Conservation (phyloP, 1,284 basidiomycete species). For the Heliocybe sulcata region DNA sequence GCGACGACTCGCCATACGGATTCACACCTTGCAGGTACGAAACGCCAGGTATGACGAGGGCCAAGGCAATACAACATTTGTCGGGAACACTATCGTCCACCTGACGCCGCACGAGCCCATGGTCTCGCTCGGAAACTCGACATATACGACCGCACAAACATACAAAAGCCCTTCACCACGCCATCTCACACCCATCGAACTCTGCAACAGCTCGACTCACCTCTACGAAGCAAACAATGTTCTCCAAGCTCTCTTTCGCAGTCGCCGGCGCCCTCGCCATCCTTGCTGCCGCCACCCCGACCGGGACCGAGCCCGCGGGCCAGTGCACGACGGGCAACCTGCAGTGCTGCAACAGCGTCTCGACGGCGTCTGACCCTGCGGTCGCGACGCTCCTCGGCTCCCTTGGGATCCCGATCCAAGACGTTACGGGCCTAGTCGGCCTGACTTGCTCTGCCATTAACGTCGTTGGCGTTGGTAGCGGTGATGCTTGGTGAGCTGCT, state of each 20-base stretch:
- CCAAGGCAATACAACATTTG: too few species aligned
- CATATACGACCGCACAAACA: background rate
- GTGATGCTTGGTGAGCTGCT: slow-evolving; percentile 18
- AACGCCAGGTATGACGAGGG: too few species aligned
- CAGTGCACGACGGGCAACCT: background rate
- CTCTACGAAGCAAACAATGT: background rate
- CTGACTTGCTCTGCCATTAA: slow-evolving; percentile 19
- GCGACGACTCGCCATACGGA: too few species aligned
- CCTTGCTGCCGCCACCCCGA: slow-evolving; percentile 3
- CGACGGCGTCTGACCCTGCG: background rate
- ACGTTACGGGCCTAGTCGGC: slow-evolving; percentile 19
- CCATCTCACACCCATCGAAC: background rate
- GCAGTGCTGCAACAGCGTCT: slow-evolving; percentile 2
- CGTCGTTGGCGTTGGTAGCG: slow-evolving; percentile 5
- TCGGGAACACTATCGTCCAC: too few species aligned
- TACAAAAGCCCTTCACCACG: background rate
- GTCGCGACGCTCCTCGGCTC: slow-evolving; percentile 15
- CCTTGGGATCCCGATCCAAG: slow-evolving; percentile 18
- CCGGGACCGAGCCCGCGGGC: slow-evolving; percentile 1
- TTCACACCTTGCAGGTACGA: too few species aligned
- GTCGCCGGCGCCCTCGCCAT: background rate
- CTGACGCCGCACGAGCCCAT: too few species aligned
- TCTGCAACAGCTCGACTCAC: background rate
- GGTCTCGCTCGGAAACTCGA: too few species aligned
- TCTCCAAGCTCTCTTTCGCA: background rate